These are phyloP conservation scores for Priceomyces melissophilus DNA, from an alignment of 805 yeast species.

Conservation along the genomic window DNA sequence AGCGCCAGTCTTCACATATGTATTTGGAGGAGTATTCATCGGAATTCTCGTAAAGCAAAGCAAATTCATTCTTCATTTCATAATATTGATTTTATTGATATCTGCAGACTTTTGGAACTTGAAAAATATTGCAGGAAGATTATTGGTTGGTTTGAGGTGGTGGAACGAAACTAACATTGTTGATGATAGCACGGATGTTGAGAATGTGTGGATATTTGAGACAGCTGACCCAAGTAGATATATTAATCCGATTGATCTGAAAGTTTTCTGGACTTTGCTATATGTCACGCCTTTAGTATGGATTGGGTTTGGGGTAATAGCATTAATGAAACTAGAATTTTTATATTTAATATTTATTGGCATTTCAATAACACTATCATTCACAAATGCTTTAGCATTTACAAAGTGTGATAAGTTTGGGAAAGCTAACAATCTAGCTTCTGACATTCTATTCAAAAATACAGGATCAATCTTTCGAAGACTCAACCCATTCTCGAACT, in stretches of 20 bases:
- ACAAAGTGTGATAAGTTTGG: conserved; percentile 92
- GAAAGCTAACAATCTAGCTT: conserved; percentile 68
- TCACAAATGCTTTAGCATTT: conserved; percentile 85
- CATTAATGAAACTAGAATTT: conserved; percentile 74
- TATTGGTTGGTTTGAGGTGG: conserved; percentile 91
- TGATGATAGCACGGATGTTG: conserved; percentile 51
- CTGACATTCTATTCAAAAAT: conserved; percentile 52
- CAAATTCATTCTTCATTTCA: conserved; percentile 72
- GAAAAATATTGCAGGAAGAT: conserved; percentile 86
- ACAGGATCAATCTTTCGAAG: conserved; percentile 45
- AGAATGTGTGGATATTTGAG: conserved; percentile 83
- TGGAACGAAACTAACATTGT: conserved; percentile 71
- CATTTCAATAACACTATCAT: conserved; percentile 67
- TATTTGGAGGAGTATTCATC: conserved; percentile 70
- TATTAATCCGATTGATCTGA: conserved; percentile 89
- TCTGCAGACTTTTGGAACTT: conserved; percentile 94
- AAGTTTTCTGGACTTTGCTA: conserved; percentile 78
- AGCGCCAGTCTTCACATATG: conserved; percentile 60
- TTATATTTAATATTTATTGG: conserved; percentile 58
- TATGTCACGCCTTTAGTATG: conserved; percentile 76
- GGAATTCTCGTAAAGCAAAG: conserved; percentile 34
- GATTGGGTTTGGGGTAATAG: conserved; percentile 70
- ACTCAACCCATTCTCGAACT: conserved; percentile 38
- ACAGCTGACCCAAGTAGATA: conserved; percentile 68
- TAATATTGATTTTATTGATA: conserved; percentile 66